Evolutionary conservation across 2,329 filamentous ascomycete species (phyloP), one percentile per base, ranked within the genome.

Genomic region (Aureobasidium mangrovei): DNA sequence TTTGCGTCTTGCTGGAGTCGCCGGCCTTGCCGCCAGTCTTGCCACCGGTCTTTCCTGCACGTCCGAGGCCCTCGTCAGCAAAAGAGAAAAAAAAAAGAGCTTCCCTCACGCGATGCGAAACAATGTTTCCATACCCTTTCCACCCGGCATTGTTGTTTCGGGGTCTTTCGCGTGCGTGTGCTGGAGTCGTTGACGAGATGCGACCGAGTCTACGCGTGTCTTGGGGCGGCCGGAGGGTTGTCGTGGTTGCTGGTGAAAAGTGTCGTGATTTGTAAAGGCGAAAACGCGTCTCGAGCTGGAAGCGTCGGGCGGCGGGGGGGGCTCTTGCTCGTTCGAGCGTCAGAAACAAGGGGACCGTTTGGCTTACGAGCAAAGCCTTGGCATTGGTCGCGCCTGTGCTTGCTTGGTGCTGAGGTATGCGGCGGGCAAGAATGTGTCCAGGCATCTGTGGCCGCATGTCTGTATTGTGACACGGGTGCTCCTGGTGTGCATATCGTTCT

Each of bases 1-100:
- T 95, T 76, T 94, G 88, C 69, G 88, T 85, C 78, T 95, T 95
- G 77, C 87, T 88, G 70, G 83, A 76, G 62, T 84, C 84, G 65
- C 66, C 65, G 61, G 82, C 81, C 79, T 93, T 93, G 64, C 88
- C 87, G 65, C 88, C 88, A 56, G 86, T 91, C 83, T 94, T 95
- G 69, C 91, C 91, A 66, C 91, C 90, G 64, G 74, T 77, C 67
- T 77, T 77, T 62, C 75, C 75, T 77, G 62, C 58, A 47, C 44
- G 42, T 53, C 10, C 18, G 8, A 39, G 9, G 35, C 35, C 18
- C 35, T 51, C 58, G 65, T 69, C 59, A 69, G 63, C 57, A 55
- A 56, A 57, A 18, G 18, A n/a, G 1, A 18, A 18, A 18, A 18
- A 18, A 18, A 18, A 40, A 58, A 57, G 41, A 57, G 51, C 55